phyloP scores from a whole-genome alignment of 805 yeast species.

The Lachancea cidri region DNA sequence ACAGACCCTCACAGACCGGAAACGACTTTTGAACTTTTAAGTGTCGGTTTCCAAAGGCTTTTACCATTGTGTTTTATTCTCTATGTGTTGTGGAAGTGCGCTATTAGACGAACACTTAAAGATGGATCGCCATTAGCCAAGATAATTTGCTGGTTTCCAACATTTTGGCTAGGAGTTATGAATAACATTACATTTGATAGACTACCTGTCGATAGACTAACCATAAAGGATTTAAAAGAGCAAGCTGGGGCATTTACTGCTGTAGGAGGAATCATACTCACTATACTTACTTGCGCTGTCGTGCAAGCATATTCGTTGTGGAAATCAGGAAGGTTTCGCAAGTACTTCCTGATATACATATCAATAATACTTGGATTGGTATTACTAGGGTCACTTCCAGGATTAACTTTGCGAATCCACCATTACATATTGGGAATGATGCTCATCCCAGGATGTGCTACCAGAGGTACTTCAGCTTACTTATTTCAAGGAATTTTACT shows the following conservation, averaged over 20 bases:
- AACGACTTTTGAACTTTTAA: slow-evolving; percentile 52
- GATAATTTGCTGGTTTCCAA: slow-evolving; percentile 58
- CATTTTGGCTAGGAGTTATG: slow-evolving; percentile 78
- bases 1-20: slow-evolving; percentile 51
- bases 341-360: slow-evolving; percentile 52
- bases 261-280: slow-evolving; percentile 43
- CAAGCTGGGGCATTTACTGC: slow-evolving; percentile 77
- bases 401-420: slow-evolving; percentile 69
- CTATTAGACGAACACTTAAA: slow-evolving; percentile 46
- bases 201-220: slow-evolving; percentile 81
- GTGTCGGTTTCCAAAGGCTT: slow-evolving; percentile 67
- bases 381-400: slow-evolving; percentile 49
- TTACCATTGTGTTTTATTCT: slow-evolving; percentile 70
- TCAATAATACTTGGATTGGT: slow-evolving; percentile 41
- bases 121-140: slow-evolving; percentile 40
- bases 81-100: slow-evolving; percentile 60
- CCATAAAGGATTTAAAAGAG: slow-evolving; percentile 59
- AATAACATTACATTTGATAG: slow-evolving; percentile 87
- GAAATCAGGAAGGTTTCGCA: slow-evolving; percentile 65
- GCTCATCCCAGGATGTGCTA: slow-evolving; percentile 78
- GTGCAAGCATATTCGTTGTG: slow-evolving; percentile 77
- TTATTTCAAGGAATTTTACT: slow-evolving; percentile 78
- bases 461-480: slow-evolving; percentile 64
- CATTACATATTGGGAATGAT: slow-evolving; percentile 77
- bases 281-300: slow-evolving; percentile 50